Percentiles rank a stretch among this genome's conserved stretches.
phyloP scores from a whole-genome alignment of 2,329 filamentous ascomycete species.

The Fusarium oligoseptatum region DNA sequence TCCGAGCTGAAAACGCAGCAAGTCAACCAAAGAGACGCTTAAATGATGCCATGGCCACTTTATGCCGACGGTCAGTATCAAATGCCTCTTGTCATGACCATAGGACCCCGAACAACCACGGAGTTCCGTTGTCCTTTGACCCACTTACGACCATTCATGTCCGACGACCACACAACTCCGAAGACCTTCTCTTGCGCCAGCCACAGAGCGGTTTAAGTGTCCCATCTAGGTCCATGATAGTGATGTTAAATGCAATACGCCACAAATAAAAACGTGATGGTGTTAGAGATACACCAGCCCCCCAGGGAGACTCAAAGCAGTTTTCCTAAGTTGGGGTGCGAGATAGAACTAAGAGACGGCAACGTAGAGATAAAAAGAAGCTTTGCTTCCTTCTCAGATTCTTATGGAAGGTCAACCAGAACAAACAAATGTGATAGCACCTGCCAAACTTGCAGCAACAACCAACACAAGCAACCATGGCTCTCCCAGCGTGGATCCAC shows the following conservation, averaged over 20 bases:
- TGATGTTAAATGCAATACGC: neutral
- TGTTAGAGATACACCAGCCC: neutral
- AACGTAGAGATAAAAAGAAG: neutral
- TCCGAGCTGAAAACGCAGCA: neutral
- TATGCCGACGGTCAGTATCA: too few species aligned
- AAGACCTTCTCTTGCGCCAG: neutral
- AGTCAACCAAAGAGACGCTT: neutral
- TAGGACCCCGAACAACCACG: neutral
- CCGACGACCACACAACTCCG: constrained; percentile 3
- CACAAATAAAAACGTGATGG: neutral
- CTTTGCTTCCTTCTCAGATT: neutral
- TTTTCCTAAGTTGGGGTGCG: too few species aligned
- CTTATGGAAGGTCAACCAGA: fast-evolving
- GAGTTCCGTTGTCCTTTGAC: neutral
- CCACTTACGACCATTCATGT: neutral
- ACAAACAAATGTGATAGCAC: neutral
- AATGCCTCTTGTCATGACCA: neutral
- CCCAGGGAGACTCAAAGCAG: too few species aligned
- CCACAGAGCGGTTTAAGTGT: neutral
- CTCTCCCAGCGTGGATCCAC: constrained; percentile 8
- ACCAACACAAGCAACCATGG: neutral
- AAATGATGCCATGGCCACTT: neutral
- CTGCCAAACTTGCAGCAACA: neutral
- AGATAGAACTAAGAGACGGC: neutral
- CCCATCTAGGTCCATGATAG: neutral